Evolutionary conservation across 345 rosid genomes (phyloP).

Genomic region (Sapria himalayana): DNA sequence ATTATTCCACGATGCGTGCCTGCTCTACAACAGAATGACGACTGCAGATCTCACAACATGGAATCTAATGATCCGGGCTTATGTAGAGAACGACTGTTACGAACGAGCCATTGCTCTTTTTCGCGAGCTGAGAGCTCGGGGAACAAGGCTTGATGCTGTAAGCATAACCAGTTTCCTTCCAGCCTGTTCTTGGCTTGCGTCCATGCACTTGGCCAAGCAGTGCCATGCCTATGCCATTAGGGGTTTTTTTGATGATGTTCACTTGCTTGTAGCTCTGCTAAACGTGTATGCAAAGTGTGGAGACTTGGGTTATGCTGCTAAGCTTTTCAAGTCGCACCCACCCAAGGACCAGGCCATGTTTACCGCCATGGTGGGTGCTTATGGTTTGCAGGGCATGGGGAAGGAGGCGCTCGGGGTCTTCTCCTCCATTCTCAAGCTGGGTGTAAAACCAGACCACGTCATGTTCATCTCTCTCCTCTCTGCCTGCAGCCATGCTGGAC

Average conservation of each 20-base stretch:
- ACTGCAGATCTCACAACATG: slow-evolving; percentile 45
- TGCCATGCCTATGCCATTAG: slow-evolving; percentile 57
- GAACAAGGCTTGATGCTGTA: slow-evolving; percentile 52
- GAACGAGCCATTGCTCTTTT: slow-evolving; percentile 33
- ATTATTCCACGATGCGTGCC: slow-evolving; percentile 26
- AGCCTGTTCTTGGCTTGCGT: slow-evolving; percentile 36
- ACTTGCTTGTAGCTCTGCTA: slow-evolving; percentile 38
- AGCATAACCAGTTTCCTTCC: slow-evolving; percentile 66
- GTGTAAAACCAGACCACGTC: slow-evolving; percentile 54
- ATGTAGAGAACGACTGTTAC: slow-evolving; percentile 28
- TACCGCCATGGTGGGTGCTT: slow-evolving; percentile 63
- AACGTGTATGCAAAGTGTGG: slow-evolving; percentile 80
- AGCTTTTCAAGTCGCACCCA: slow-evolving; percentile 29
- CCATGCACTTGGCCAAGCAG: slow-evolving; percentile 38
- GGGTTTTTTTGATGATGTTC: slow-evolving; percentile 33
- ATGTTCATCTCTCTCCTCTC: slow-evolving; percentile 53
- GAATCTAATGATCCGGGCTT: slow-evolving; percentile 66
- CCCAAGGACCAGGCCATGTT: slow-evolving; percentile 50
- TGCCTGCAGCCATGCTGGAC: slow-evolving; percentile 77
- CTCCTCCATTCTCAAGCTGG: slow-evolving; percentile 31
- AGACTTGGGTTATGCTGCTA: slow-evolving; percentile 27
- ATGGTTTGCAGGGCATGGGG: slow-evolving; percentile 75
- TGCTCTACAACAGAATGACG: slow-evolving; percentile 24
- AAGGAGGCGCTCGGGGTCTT: slow-evolving; percentile 50
- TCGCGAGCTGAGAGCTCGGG: slow-evolving; percentile 30